Conservation (phyloP, 1,139 yeast genomes). For the Cylindricascospora bacillispora region DNA sequence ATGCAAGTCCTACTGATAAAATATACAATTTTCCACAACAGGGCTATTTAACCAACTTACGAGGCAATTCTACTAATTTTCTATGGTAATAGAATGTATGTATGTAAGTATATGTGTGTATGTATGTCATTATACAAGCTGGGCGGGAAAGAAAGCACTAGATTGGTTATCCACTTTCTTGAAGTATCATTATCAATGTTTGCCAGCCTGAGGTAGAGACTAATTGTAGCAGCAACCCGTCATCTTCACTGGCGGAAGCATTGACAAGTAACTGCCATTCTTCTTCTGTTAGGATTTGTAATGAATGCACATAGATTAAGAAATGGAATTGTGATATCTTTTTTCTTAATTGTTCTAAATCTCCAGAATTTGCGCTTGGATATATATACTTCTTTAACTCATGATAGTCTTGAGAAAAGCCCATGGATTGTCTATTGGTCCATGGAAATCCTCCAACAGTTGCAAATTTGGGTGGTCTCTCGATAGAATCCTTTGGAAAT, state of each 20-base stretch:
- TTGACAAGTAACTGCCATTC: constrained; percentile 40
- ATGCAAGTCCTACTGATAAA: too few species aligned
- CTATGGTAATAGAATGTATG: too few species aligned
- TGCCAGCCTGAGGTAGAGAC: constrained; percentile 26
- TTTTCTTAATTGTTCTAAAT: constrained; percentile 28
- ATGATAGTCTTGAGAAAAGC: constrained; percentile 57
- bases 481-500: constrained; percentile 57
- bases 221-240: constrained; percentile 38
- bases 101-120: too few species aligned
- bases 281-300: constrained; percentile 39
- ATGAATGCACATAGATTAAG: constrained; percentile 39
- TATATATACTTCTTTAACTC: constrained; percentile 38
- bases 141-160: too few species aligned
- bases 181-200: constrained; percentile 24
- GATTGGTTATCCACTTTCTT: constrained; percentile 13
- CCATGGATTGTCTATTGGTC: constrained; percentile 67
- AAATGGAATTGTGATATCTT: constrained; percentile 63
- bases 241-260: constrained; percentile 30
- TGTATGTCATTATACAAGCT: too few species aligned
- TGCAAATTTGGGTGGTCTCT: constrained; percentile 30
- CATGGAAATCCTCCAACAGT: constrained; percentile 43
- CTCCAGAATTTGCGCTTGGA: constrained; percentile 24
- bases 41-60: too few species aligned
- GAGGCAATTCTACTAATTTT: too few species aligned
- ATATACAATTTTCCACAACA: too few species aligned